phyloP scores from a whole-genome alignment of 1,284 basidiomycete genomes.

The Butyriboletus appendiculatus region DNA sequence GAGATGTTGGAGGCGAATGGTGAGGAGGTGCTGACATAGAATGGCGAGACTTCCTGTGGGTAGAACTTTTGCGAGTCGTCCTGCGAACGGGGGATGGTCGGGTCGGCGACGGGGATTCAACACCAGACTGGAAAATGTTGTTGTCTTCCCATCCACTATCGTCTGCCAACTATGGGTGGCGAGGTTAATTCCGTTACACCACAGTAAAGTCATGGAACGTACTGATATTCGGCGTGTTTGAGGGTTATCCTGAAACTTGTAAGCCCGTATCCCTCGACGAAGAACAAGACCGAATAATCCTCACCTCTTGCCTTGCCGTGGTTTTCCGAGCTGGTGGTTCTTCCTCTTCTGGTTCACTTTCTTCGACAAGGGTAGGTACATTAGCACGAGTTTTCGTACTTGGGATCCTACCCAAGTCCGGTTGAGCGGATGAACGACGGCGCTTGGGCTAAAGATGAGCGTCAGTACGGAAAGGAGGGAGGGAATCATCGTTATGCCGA shows the following conservation, averaged over 20 bases:
- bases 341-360: slow-evolving; percentile 75
- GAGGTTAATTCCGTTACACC: not conserved
- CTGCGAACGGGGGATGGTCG: slow-evolving; percentile 61
- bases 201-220: slow-evolving; percentile 12
- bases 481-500: slow-evolving; percentile 29
- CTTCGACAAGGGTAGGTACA: slow-evolving; percentile 59
- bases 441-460: slow-evolving; percentile 51
- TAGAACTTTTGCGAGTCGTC: slow-evolving; percentile 47
- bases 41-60: slow-evolving; percentile 57
- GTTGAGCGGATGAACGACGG: slow-evolving; percentile 69
- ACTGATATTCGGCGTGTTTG: slow-evolving; percentile 56
- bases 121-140: slow-evolving; percentile 81
- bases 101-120: slow-evolving; percentile 72
- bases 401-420: slow-evolving; percentile 55
- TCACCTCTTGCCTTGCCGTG: slow-evolving; percentile 58
- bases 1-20: slow-evolving; percentile 45
- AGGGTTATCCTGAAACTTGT: slow-evolving; percentile 46
- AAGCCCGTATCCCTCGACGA: not conserved
- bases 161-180: slow-evolving; percentile 38
- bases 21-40: slow-evolving; percentile 75
- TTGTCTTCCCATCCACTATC: slow-evolving; percentile 87
- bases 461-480: slow-evolving; percentile 7
- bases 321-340: slow-evolving; percentile 59
- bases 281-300: slow-evolving; percentile 11
- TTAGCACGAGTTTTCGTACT: slow-evolving; percentile 38